Evolutionary conservation across 176 grass and related monocot species (phyloP), one percentile per base, ranked within the genome.

Genomic region (Rhynchospora breviuscula): DNA sequence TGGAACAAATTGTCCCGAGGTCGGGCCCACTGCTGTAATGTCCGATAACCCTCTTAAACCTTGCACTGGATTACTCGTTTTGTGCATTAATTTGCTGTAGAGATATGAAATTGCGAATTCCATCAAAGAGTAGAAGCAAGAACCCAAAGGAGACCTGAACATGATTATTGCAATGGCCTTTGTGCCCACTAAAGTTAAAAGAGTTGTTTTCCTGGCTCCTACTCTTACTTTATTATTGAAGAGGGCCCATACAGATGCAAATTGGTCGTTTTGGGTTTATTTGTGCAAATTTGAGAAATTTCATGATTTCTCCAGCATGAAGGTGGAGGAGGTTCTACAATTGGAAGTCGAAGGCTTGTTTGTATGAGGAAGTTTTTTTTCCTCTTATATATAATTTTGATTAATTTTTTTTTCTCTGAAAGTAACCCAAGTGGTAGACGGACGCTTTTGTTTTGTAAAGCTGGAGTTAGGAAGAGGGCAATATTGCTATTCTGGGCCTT

Each of bases 1-100:
- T 99, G 96, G 96, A 86, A 95, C 67, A 95, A 95, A 83, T 80
- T 99, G 85, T 73, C 85, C 15, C 80, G 58, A 5, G 96, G 96
- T 13, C 88, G 87, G 59, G 70, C 90, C 31, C 88, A 90, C 15
- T 99, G 93, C 88, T 93, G 93, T 85, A 95, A 92, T 79, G 95
- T 93, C 86, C 93, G 89, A 95, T 99, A 89, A 71, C 52, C 45
- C 10, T 12, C 84, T 63, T 43, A 35, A 82, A 31, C 21, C 80
- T 66, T 4, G 1, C 44, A 29, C 1, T 22, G 53, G 44, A 49
- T 57, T 77, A 77, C 51, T 82, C 23, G 11, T 82, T 82, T 62
- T 3, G 58, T 46, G 65, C 0, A 9, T 67, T 67, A 35, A 82
- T 65, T 82, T 82, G 61, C 33, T 54, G 62, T 67, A 51, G 10